Conservation (phyloP, 371 early-diverging fungal genomes). For the Mucor velutinosus region DNA sequence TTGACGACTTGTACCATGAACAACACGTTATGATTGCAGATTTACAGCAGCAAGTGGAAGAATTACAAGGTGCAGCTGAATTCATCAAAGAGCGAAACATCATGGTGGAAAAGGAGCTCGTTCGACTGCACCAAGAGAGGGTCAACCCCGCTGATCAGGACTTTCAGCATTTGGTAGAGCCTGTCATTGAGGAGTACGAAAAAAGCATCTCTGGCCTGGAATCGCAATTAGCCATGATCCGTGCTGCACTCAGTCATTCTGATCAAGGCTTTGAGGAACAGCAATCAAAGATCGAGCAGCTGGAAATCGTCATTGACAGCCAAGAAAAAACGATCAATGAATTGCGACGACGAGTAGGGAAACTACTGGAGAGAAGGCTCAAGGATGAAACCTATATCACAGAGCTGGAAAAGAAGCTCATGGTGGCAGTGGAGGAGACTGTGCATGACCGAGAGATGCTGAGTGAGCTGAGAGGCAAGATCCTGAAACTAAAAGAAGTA, state of each 20-base stretch:
- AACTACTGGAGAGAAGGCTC: conserved; percentile 40
- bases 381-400: conserved; percentile 45
- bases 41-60: conserved; percentile 45
- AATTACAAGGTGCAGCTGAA: conserved; percentile 29
- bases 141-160: conserved; percentile 20
- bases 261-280: conserved; percentile 56
- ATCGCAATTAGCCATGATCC: conserved; percentile 56
- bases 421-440: conserved; percentile 38
- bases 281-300: conserved; percentile 41
- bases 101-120: conserved; percentile 38
- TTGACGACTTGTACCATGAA: conserved; percentile 39
- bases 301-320: conserved; percentile 33
- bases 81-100: conserved; percentile 32
- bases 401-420: conserved; percentile 49
- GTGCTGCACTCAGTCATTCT: conserved; percentile 56
- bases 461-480: conserved; percentile 38
- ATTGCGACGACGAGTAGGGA: conserved; percentile 26
- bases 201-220: conserved; percentile 64
- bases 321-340: conserved; percentile 42
- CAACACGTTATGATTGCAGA: conserved; percentile 41
- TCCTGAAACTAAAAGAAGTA: conserved; percentile 44
- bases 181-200: conserved; percentile 74
- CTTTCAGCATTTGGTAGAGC: conserved; percentile 67
- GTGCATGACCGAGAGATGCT: conserved; percentile 42
- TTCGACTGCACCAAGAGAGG: conserved; percentile 8